A percentile compares a stretch with the other conserved stretches of the same genome.
Evolutionary conservation across 192 early-diverging fungal species (phyloP).

Genomic region (Backusella circina): DNA sequence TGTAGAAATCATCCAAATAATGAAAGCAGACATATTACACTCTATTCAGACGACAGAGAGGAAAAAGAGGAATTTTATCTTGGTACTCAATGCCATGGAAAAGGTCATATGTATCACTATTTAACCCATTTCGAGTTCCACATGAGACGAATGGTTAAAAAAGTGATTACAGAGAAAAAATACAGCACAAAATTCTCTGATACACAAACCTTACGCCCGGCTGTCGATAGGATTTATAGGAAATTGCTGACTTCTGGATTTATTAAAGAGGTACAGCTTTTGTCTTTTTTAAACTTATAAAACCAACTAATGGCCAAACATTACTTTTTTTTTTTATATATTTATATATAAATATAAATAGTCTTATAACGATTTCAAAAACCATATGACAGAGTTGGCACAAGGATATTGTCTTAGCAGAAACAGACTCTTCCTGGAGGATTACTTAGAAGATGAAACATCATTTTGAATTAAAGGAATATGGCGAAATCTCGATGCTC

Average conservation of each 20-base stretch:
- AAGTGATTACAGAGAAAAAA: neutral
- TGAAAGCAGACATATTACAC: neutral
- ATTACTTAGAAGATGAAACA: neutral
- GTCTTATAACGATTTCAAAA: neutral
- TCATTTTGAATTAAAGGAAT: neutral
- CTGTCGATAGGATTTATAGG: neutral
- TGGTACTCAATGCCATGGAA: neutral
- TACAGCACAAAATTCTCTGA: neutral
- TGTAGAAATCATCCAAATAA: neutral
- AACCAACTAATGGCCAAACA: neutral
- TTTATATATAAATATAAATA: neutral
- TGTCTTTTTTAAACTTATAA: neutral
- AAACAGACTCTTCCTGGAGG: neutral
- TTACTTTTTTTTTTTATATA: neutral
- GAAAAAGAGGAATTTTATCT: neutral
- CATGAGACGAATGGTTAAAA: neutral
- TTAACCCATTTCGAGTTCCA: slow-evolving; percentile 11
- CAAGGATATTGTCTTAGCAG: neutral
- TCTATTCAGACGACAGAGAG: neutral
- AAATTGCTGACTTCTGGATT: neutral
- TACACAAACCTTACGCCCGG: neutral
- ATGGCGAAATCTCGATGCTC: neutral
- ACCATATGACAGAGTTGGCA: neutral
- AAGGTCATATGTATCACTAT: slow-evolving; percentile 5
- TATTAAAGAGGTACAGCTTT: neutral